Base-by-base conservation (phyloP, 208 protist genomes). In the Wallacemonas rigidus region DNA sequence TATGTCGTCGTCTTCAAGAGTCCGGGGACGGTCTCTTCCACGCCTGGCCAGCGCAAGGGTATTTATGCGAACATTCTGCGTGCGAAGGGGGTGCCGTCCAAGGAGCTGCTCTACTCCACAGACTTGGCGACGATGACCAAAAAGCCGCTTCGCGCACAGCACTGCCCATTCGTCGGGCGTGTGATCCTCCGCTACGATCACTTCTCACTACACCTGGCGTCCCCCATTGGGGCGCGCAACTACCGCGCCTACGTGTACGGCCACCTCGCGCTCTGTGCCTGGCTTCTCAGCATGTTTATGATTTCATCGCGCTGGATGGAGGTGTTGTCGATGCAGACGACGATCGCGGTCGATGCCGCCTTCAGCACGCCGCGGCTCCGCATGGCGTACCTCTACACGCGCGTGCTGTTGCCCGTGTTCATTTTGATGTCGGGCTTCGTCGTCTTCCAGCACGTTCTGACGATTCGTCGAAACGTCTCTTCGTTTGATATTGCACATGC, bases 91-190 rank as follows among this genome's bases (percentile, higher is more conserved):
- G 40, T 43, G 36, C 72, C 78, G 38, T 36, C 77, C 6, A 76
- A 82, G 26, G 80, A 88, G 43, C 51, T 86, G 12, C 55, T 77
- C 6, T 75, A 87, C 67, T 62, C 71, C 45, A 81, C 90, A 39
- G 85, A 92, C 72, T 54, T 85, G 8, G 43, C 63, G 17, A 79
- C 79, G 26, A 93, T 95, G 89, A 79, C 91, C 26, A 82, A 76
- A 51, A 93, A 92, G 67, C 93, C 93, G 6, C 70, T 95, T 15
- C 87, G 90, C 3, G 84, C 94, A 2, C 92, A 96, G 80, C 80
- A 77, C 74, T 96, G 90, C 67, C 61, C 69, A 11, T 80, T 88
- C 35, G 61, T 79, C 26, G 68, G 83, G 55, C 73, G 83, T 50
- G 74, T 87, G 40, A 86, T 97, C 35, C 77, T 87, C 1, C 83